phyloP scores from a whole-genome alignment of 345 rosid species.

The Populus pruinosa region DNA sequence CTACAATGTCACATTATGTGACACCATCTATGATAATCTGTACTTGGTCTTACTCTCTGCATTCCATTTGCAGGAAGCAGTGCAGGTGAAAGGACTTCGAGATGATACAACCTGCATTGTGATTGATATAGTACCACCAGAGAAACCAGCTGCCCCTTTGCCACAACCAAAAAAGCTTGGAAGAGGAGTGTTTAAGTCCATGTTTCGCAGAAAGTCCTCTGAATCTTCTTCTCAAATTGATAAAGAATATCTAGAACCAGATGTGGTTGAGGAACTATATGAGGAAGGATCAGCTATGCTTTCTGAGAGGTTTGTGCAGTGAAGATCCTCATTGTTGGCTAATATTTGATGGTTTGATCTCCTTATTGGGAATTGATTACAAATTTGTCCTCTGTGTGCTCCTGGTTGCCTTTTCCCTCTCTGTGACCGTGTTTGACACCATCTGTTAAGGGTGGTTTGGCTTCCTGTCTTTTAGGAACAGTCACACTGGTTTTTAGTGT shows the following conservation, averaged over 20 bases:
- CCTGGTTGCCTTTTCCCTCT: background rate
- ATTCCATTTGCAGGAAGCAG: constrained; percentile 66
- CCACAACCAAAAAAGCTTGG: constrained; percentile 71
- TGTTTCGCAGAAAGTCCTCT: constrained; percentile 71
- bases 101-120: constrained; percentile 99
- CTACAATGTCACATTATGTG: background rate
- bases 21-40: constrained; percentile 3
- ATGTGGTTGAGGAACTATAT: constrained; percentile 79
- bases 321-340: constrained; percentile 19
- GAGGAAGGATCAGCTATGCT: constrained; percentile 99
- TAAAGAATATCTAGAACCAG: constrained; percentile 68
- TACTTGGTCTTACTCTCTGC: constrained; percentile 1
- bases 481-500: background rate
- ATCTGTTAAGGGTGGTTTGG: background rate
- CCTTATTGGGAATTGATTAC: background rate
- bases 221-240: constrained; percentile 71
- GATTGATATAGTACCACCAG: constrained; percentile 74
- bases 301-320: constrained; percentile 75
- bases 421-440: background rate
- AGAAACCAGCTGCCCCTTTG: constrained; percentile 68
- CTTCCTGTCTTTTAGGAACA: background rate
- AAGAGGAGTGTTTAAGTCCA: constrained; percentile 79
- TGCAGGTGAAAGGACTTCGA: constrained; percentile 76
- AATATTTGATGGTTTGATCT: background rate
- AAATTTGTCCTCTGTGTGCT: background rate